Evolutionary conservation across 352 stramenopile species (phyloP).

Genomic region (Phytopythium kandeliae): DNA sequence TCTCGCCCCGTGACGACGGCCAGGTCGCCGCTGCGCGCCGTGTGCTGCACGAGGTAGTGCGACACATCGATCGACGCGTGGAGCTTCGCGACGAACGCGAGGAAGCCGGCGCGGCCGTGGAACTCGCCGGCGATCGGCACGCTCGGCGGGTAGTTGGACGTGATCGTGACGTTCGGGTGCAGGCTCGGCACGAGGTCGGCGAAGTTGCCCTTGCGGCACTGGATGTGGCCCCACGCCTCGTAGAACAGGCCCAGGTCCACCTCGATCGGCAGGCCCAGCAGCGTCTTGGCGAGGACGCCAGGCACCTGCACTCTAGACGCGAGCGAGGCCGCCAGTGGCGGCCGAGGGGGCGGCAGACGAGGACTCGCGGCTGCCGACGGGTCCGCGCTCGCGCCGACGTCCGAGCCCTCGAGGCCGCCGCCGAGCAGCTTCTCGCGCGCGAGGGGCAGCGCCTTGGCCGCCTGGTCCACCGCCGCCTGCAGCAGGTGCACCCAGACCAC

Average conservation of each 20-base stretch:
- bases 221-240: slow-evolving; percentile 66
- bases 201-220: slow-evolving; percentile 75
- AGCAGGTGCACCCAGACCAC: slow-evolving; percentile 74
- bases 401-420: slow-evolving; percentile 7
- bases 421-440: slow-evolving; percentile 16
- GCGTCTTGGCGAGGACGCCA: slow-evolving; percentile 26
- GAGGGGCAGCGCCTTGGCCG: slow-evolving; percentile 31
- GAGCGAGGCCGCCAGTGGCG: slow-evolving; percentile 21
- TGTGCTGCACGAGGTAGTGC: slow-evolving; percentile 62
- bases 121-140: slow-evolving; percentile 69
- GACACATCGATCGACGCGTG: slow-evolving; percentile 66
- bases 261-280: slow-evolving; percentile 45
- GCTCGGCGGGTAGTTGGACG: slow-evolving; percentile 67
- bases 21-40: slow-evolving; percentile 62
- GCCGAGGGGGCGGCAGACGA: too few relatives aligned
- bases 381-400: slow-evolving; percentile 5
- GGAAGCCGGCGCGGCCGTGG: slow-evolving; percentile 50
- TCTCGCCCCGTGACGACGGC: slow-evolving; percentile 76
- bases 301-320: slow-evolving; percentile 20
- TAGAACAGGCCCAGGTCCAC: slow-evolving; percentile 70
- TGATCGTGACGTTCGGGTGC: slow-evolving; percentile 71
- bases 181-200: slow-evolving; percentile 69
- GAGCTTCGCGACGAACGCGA: slow-evolving; percentile 68
- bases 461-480: slow-evolving; percentile 53
- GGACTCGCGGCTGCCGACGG: slow-evolving; percentile 11